Evolutionary conservation across 768 basidiomycete species (phyloP).

Genomic region (Termitomyces sp.): DNA sequence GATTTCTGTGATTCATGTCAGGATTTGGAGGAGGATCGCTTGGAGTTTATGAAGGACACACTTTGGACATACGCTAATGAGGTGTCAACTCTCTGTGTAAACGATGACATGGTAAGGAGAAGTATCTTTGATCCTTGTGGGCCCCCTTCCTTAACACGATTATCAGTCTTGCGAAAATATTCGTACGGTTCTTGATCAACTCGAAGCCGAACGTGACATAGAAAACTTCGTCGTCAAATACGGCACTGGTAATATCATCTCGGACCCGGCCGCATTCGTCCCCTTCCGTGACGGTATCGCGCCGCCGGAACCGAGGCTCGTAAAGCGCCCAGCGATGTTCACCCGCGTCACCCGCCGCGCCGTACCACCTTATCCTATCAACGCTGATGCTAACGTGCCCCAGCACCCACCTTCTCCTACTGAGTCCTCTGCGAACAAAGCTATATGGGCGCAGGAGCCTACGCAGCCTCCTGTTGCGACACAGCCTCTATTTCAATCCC

Average conservation of each 20-base stretch:
- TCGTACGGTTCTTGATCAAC: slow-evolving; percentile 77
- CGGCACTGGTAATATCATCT: slow-evolving; percentile 81
- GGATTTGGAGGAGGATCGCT: slow-evolving; percentile 92
- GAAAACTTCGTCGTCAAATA: slow-evolving; percentile 82
- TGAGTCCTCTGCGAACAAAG: slow-evolving; percentile 33
- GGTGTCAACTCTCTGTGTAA: slow-evolving; percentile 90
- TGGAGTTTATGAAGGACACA: slow-evolving; percentile 91
- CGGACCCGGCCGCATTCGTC: slow-evolving; percentile 71
- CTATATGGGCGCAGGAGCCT: slow-evolving; percentile 6
- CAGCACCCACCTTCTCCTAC: slow-evolving; percentile 39
- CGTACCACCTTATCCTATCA: slow-evolving; percentile 8
- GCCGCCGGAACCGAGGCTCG: slow-evolving; percentile 12
- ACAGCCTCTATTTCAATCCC: not conserved
- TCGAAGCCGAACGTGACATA: slow-evolving; percentile 82
- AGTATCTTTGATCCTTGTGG: not conserved
- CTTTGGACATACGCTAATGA: slow-evolving; percentile 95
- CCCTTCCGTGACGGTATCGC: slow-evolving; percentile 41
- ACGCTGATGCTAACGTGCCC: slow-evolving; percentile 9
- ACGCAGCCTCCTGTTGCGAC: not conserved
- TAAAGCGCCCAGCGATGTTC: slow-evolving; percentile 24
- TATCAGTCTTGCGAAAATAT: slow-evolving; percentile 85
- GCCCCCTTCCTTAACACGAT: not conserved
- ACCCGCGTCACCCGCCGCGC: slow-evolving; percentile 26
- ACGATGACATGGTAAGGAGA: slow-evolving; percentile 72
- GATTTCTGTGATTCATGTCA: slow-evolving; percentile 94